These are phyloP conservation scores for Leccinum imitatum DNA, from an alignment of 768 basidiomycete genomes.

Conservation along the genomic window DNA sequence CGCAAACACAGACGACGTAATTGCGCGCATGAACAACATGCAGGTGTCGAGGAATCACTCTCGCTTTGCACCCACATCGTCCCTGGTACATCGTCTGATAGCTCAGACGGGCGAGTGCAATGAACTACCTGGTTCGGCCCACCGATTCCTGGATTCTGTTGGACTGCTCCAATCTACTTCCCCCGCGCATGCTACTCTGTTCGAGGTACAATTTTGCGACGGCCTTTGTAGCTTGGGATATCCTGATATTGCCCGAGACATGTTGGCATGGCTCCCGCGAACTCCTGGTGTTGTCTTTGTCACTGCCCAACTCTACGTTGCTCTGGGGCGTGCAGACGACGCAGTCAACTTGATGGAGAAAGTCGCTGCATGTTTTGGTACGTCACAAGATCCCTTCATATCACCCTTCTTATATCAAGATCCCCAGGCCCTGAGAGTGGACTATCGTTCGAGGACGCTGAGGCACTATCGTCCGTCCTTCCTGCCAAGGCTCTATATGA, in stretches of 20 bases:
- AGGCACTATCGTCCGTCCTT: slow-evolving; percentile 60
- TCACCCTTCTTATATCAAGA: slow-evolving; percentile 2
- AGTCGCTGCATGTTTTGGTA: slow-evolving; percentile 75
- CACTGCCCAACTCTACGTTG: slow-evolving; percentile 62
- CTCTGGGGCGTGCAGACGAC: slow-evolving; percentile 68
- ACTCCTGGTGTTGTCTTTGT: slow-evolving; percentile 78
- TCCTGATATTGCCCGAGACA: slow-evolving; percentile 55
- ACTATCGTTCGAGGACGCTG: slow-evolving; percentile 58
- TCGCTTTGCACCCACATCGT: slow-evolving; percentile 52
- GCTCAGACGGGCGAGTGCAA: slow-evolving; percentile 48
- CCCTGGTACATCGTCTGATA: slow-evolving; percentile 63
- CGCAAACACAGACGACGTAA: slow-evolving; percentile 59
- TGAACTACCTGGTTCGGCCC: slow-evolving; percentile 58
- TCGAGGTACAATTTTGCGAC: slow-evolving; percentile 75
- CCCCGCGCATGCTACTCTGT: slow-evolving; percentile 62
- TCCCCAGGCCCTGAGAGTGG: slow-evolving; percentile 47
- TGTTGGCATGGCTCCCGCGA: slow-evolving; percentile 76
- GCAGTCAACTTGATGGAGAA: slow-evolving; percentile 72
- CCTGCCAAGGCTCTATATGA: slow-evolving; percentile 56
- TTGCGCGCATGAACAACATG: slow-evolving; percentile 67
- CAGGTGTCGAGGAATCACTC: slow-evolving; percentile 56
- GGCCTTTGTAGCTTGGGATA: slow-evolving; percentile 64
- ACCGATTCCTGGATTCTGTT: slow-evolving; percentile 66
- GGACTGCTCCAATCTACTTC: slow-evolving; percentile 69
- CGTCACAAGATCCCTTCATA: slow-evolving; percentile 25